Base-by-base conservation (phyloP, 305 asterid genomes). In the Fraxinus floribunda region DNA sequence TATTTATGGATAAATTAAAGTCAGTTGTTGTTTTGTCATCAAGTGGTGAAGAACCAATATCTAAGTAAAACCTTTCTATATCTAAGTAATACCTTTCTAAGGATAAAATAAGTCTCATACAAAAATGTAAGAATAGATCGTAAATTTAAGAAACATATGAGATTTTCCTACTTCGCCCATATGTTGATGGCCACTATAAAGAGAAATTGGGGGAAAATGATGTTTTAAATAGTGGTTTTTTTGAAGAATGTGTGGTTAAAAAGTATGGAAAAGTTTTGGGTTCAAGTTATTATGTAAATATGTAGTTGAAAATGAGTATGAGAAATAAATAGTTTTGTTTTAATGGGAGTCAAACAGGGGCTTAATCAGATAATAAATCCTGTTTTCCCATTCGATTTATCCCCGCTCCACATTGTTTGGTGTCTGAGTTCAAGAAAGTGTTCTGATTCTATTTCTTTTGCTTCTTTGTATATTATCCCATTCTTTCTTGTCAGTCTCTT, bases 401-500 rank as follows among this genome's bases (percentile, higher is more conserved):
- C 44, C 76, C 44, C 11, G 10, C 41, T 71, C 76, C 76, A n/a
- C 76, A 30, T 15, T 39, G 34, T 5, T 6, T 71, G 39, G 44
- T 39, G 10, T 30, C 76, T 71, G 20, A 71, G 44, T 32, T 30
- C 26, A 71, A 6, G 76, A 71, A 71, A 11, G 9, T 30, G 24
- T 15, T 55, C 8, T 9, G 75, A 49, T 39, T 78, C 39, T 38
- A n/a, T 26, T 5, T 24, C 60, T 78, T 46, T 36, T 70, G 49
- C 75, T 32, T 46, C 74, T 66, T 39, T 29, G 22, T 71, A 11
- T 30, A 70, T 30, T 30, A 70, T 72, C 66, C 35, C 35, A 78
- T 57, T 72, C 66, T 83, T 46, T 44, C 79, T 57, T 83, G 64
- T 24, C 76, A 44, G 24, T 82, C 20, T 49, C 76, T 83, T 36